phyloP scores from a whole-genome alignment of 129 eudicot genomes.

The Tagetes patula region DNA sequence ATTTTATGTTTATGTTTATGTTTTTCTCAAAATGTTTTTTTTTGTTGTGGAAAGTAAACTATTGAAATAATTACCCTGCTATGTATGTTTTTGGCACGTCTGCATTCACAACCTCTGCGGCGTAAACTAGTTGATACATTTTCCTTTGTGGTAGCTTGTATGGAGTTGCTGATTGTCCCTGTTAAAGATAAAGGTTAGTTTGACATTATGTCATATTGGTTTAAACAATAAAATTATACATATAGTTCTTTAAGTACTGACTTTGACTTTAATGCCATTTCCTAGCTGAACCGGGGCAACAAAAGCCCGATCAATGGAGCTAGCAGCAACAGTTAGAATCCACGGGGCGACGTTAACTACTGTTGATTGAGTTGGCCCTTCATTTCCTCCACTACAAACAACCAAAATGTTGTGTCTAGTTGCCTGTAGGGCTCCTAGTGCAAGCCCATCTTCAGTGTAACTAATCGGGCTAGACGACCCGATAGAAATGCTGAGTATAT shows the following conservation, averaged over 20 bases:
- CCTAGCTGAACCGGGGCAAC: conserved; percentile 62
- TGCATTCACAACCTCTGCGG: conserved; percentile 54
- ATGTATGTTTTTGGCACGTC: conserved; percentile 46
- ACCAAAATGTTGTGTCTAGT: conserved; percentile 63
- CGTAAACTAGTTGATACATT: conserved; percentile 76
- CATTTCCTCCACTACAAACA: conserved; percentile 78
- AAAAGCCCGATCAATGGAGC: conserved; percentile 76
- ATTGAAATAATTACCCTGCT: conserved; percentile 54
- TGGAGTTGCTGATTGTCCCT: conserved; percentile 88
- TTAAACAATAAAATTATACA: neutral
- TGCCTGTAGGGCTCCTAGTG: conserved; percentile 88
- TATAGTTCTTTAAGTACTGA: conserved; percentile 25
- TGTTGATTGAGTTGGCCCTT: conserved; percentile 61
- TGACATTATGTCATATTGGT: neutral
- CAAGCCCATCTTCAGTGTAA: conserved; percentile 55
- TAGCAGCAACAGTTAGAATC: conserved; percentile 87
- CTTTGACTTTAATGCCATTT: conserved; percentile 64
- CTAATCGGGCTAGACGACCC: conserved; percentile 44
- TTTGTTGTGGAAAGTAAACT: neutral
- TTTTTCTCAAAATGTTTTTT: neutral
- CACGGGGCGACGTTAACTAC: conserved; percentile 84
- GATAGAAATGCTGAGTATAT: conserved; percentile 74
- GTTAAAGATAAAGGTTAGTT: conserved; percentile 7
- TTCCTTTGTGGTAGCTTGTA: conserved; percentile 52
- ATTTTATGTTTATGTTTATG: neutral